These are phyloP conservation scores for Stephania yunnanensis DNA, from an alignment of 164 flowering plant species.

Conservation along the genomic window DNA sequence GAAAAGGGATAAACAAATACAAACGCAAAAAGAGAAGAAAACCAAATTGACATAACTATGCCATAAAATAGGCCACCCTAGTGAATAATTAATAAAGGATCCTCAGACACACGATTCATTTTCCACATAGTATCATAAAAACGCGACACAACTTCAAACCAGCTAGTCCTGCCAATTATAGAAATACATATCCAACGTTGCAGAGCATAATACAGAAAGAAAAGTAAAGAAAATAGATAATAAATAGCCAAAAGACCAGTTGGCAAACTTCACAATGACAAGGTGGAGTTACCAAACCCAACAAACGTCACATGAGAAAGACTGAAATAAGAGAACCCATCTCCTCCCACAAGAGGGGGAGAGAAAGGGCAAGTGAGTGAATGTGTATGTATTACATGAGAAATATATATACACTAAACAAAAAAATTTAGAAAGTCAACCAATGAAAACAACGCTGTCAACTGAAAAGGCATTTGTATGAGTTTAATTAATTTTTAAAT, in stretches of 20 bases:
- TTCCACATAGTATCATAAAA: not conserved
- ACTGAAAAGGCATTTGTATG: not conserved
- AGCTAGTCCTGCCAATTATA: not conserved
- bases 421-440: not conserved
- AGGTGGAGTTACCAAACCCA: not conserved
- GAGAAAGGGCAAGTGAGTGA: too few relatives aligned
- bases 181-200: not conserved
- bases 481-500: constrained; percentile 5
- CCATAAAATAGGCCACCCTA: not conserved
- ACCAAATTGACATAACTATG: not conserved
- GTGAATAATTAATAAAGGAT: not conserved
- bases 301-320: not conserved
- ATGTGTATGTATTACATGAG: not conserved
- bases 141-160: not conserved
- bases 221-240: not conserved
- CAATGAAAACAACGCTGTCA: not conserved
- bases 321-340: not conserved
- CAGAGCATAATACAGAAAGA: not conserved
- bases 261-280: not conserved
- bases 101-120: not conserved
- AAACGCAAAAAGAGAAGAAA: not conserved
- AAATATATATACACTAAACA: not conserved
- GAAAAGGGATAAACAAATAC: not conserved
- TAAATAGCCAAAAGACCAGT: not conserved
- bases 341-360: not conserved